Evolutionary conservation across 768 basidiomycete species (phyloP).

Genomic region (Suillus sp.): DNA sequence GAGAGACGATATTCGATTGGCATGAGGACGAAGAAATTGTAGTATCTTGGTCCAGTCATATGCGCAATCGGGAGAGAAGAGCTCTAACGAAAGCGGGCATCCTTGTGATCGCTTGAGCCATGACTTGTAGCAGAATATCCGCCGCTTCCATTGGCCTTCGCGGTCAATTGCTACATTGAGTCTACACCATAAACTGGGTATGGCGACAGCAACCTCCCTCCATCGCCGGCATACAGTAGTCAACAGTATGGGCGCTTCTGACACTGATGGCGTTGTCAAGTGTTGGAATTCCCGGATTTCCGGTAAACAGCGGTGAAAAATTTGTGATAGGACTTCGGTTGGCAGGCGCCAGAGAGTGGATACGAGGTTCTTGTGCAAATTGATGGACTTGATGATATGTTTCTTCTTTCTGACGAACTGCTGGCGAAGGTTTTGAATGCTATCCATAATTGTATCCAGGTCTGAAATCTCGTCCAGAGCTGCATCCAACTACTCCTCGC

Average conservation of each 20-base stretch:
- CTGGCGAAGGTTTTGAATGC: slow-evolving; percentile 14
- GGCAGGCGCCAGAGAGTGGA: slow-evolving; percentile 43
- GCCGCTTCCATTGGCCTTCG: slow-evolving; percentile 6
- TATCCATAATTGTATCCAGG: slow-evolving; percentile 20
- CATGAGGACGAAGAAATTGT: slow-evolving; percentile 21
- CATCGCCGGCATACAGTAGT: slow-evolving; percentile 44
- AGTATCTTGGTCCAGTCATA: background rate
- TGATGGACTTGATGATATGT: slow-evolving; percentile 22
- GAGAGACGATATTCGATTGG: slow-evolving; percentile 6
- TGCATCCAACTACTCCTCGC: slow-evolving; percentile 18
- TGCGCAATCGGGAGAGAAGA: slow-evolving; percentile 11
- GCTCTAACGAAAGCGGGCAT: slow-evolving; percentile 24
- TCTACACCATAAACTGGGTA: slow-evolving; percentile 50
- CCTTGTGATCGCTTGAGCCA: slow-evolving; percentile 18
- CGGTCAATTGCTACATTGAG: slow-evolving; percentile 27
- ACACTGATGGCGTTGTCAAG: background rate
- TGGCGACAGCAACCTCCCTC: slow-evolving; percentile 40
- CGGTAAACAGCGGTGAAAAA: slow-evolving; percentile 43
- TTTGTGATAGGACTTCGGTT: slow-evolving; percentile 47
- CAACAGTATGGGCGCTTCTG: slow-evolving; percentile 41
- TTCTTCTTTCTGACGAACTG: slow-evolving; percentile 16
- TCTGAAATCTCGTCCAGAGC: slow-evolving; percentile 15
- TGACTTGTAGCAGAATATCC: slow-evolving; percentile 14
- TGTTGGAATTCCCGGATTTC: background rate
- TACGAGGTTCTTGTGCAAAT: slow-evolving; percentile 24